Evolutionary conservation across 768 basidiomycete species (phyloP).

Genomic region (Boletus pseudo-olivaceus): DNA sequence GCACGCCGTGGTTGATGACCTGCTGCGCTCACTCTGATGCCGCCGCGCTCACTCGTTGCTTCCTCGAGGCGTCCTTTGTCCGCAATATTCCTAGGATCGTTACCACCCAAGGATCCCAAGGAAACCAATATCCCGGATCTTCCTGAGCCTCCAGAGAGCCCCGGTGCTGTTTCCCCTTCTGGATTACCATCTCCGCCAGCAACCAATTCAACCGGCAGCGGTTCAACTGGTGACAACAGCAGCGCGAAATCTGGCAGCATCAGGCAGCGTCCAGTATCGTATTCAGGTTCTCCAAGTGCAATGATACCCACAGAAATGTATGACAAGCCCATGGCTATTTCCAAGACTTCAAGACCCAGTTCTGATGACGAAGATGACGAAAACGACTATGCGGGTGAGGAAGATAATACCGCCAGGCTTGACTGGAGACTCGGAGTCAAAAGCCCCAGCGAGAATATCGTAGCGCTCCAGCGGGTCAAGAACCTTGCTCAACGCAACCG

Average conservation of each 20-base stretch:
- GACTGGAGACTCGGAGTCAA: slow-evolving; percentile 35
- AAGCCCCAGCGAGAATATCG: slow-evolving; percentile 49
- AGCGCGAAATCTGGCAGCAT: slow-evolving; percentile 40
- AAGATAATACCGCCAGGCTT: slow-evolving; percentile 62
- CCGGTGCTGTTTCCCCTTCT: slow-evolving; percentile 50
- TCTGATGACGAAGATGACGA: slow-evolving; percentile 48
- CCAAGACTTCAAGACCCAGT: slow-evolving; percentile 29
- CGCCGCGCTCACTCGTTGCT: slow-evolving; percentile 43
- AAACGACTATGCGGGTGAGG: slow-evolving; percentile 49
- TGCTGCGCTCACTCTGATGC: slow-evolving; percentile 38
- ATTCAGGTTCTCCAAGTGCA: slow-evolving; percentile 22
- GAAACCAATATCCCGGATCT: slow-evolving; percentile 54
- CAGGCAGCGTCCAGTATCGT: slow-evolving; percentile 33
- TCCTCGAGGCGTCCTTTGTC: slow-evolving; percentile 53
- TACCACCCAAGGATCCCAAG: slow-evolving; percentile 39
- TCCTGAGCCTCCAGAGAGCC: slow-evolving; percentile 65
- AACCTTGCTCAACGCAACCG: slow-evolving; percentile 70
- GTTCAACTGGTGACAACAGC: slow-evolving; percentile 62
- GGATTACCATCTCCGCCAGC: slow-evolving; percentile 82
- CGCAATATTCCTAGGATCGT: slow-evolving; percentile 54
- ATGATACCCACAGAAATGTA: slow-evolving; percentile 42
- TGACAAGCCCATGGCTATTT: slow-evolving; percentile 31
- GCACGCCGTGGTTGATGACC: slow-evolving; percentile 28
- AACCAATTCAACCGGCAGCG: slow-evolving; percentile 81
- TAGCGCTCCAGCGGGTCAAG: slow-evolving; percentile 64